Evolutionary conservation across 1,284 basidiomycete species (phyloP), one percentile per base, ranked within the genome.

Genomic region (Puccinia horiana): DNA sequence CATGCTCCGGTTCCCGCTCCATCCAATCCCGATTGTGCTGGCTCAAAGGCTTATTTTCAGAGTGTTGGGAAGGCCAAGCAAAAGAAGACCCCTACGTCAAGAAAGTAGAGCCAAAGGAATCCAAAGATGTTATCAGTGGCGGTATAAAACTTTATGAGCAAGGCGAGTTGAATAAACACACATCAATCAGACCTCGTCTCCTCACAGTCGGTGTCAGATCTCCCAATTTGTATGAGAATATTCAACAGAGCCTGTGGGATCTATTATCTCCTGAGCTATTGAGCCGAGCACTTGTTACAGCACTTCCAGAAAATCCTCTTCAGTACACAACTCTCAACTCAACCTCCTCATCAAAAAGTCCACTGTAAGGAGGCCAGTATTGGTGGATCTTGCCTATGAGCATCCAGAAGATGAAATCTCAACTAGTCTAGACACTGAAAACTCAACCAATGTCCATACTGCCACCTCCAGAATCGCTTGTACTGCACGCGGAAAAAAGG

Each of bases 31-130:
- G 63, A 35, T 1, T 65, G 63, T 42, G 63, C 63, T 37, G 63
- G 63, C 29, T 65, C 63, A 6, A 65, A 65, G 16, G 63, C 63
- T 42, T n/a, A 65, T n/a, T 65, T 65, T n/a, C 23, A 32, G 32
- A 37, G 63, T n/a, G 20, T 37, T 65, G 63, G 29, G 32, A 65
- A 65, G 37, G 63, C 29, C 5, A 37, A 37, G 23, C 14, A 32
- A 6, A 35, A n/a, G 8, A 65, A 65, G 20, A 65, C n/a, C n/a
- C n/a, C n/a, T n/a, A n/a, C n/a, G n/a, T n/a, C n/a, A n/a, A n/a
- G n/a, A n/a, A n/a, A n/a, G n/a, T n/a, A n/a, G n/a, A n/a, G n/a
- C n/a, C n/a, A n/a, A n/a, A n/a, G n/a, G n/a, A n/a, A n/a, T n/a
- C n/a, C n/a, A n/a, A n/a, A n/a, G n/a, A n/a, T n/a, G n/a, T n/a